These are phyloP conservation scores for Ramaria rubella DNA, from an alignment of 768 basidiomycete genomes.

Conservation along the genomic window DNA sequence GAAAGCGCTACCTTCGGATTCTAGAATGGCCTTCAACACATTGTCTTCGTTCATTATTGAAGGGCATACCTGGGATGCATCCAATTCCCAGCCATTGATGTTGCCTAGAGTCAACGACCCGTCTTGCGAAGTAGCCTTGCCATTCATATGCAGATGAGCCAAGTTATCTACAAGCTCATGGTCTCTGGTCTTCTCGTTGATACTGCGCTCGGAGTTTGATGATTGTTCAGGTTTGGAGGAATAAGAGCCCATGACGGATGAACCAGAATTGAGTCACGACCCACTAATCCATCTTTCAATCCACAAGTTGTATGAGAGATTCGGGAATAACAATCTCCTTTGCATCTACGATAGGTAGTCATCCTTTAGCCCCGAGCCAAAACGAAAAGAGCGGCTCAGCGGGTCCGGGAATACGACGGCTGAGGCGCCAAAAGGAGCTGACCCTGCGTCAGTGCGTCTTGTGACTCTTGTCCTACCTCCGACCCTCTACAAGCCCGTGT, in stretches of 20 bases:
- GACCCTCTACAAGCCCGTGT: no score
- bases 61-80: conserved; percentile 26
- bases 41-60: not conserved
- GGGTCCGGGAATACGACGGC: no score
- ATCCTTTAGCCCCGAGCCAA: no score
- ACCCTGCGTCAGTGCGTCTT: no score
- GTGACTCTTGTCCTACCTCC: no score
- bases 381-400: no score
- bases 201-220: conserved; percentile 4
- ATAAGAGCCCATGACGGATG: conserved; percentile 29
- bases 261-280: not conserved
- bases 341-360: no score
- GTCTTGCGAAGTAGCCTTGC: conserved; percentile 41
- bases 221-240: conserved; percentile 25
- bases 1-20: conserved; percentile 64
- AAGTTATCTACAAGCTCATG: conserved; percentile 13
- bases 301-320: no score
- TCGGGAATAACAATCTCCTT: no score
- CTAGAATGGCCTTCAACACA: conserved; percentile 10
- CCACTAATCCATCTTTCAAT: no score
- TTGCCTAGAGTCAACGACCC: conserved; percentile 56
- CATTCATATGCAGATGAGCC: not conserved
- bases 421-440: no score
- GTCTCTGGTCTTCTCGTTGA: conserved; percentile 19
- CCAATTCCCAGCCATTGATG: conserved; percentile 61